Percentiles rank a stretch among this genome's conserved stretches.
Evolutionary conservation across 495 filamentous ascomycete species (phyloP).

Genomic region (Daldinia loculata): DNA sequence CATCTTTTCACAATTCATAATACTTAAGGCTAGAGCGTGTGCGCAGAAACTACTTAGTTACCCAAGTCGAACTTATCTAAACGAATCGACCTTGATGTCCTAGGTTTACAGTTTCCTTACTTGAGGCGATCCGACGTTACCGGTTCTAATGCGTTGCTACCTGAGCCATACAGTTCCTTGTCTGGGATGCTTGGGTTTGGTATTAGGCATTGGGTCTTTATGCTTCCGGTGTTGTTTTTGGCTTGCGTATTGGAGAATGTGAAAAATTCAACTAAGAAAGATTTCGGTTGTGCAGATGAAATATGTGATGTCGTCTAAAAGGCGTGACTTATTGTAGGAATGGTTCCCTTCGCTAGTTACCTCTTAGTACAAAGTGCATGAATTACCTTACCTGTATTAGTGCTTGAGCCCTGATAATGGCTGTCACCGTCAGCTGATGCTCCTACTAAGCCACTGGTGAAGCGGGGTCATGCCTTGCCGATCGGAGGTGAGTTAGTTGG

Average conservation of each 20-base stretch:
- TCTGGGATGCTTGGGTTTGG: not conserved
- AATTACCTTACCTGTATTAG: too few species aligned
- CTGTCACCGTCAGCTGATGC: slow-evolving; percentile 14
- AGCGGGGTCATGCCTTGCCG: slow-evolving; percentile 18
- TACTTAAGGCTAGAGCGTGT: too few species aligned
- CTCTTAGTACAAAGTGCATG: too few species aligned
- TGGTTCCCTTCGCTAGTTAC: not conserved
- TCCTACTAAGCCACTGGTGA: slow-evolving; percentile 10
- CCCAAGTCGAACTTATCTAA: too few species aligned
- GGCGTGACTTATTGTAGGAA: not conserved
- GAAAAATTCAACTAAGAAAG: not conserved
- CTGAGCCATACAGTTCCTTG: slow-evolving; percentile 3
- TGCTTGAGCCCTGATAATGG: too few species aligned
- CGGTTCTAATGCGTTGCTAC: slow-evolving; percentile 16
- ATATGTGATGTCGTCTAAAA: not conserved
- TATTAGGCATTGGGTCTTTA: not conserved
- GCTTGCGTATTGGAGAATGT: not conserved
- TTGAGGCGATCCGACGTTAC: not conserved
- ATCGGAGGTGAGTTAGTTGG: slow-evolving; percentile 24
- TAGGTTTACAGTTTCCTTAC: not conserved
- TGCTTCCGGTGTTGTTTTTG: not conserved
- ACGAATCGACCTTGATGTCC: not conserved
- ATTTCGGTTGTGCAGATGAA: not conserved
- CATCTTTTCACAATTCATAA: too few species aligned
- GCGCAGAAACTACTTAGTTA: too few species aligned